Conservation (phyloP, 192 early-diverging fungal genomes). For the Entomortierella beljakovae region DNA sequence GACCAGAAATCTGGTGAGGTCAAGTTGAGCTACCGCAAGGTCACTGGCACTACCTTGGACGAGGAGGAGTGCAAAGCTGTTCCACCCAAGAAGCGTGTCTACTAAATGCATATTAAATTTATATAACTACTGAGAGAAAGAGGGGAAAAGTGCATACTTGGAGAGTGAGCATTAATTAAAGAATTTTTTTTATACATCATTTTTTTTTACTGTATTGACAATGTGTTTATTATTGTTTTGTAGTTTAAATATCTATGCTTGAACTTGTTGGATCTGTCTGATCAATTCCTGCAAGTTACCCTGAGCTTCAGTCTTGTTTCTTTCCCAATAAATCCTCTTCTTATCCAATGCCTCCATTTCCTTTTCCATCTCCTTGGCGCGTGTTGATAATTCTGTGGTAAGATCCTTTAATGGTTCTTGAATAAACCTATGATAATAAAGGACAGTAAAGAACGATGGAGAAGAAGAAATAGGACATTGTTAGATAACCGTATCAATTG, state of each 20-base stretch:
- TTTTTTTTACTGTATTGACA: too few relatives aligned
- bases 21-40: conserved; percentile 86
- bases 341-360: conserved; percentile 66
- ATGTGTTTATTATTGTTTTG: too few relatives aligned
- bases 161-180: neutral
- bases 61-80: conserved; percentile 94
- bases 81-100: conserved; percentile 57
- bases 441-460: too few relatives aligned
- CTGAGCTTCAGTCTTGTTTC: conserved; percentile 65
- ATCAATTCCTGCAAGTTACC: conserved; percentile 55
- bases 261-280: conserved; percentile 37
- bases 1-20: conserved; percentile 81
- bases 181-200: neutral
- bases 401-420: conserved; percentile 60
- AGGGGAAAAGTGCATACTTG: neutral
- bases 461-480: neutral
- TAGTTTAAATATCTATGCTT: too few relatives aligned
- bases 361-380: conserved; percentile 55
- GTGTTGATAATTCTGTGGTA: conserved; percentile 52
- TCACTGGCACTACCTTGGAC: conserved; percentile 86
- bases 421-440: conserved; percentile 74
- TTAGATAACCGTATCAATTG: neutral
- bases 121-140: neutral
- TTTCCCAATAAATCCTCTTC: conserved; percentile 67
- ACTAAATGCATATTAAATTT: conserved; percentile 38